Evolutionary conservation across 257 asterid genomes (phyloP).

Genomic region (Plantago ovata): DNA sequence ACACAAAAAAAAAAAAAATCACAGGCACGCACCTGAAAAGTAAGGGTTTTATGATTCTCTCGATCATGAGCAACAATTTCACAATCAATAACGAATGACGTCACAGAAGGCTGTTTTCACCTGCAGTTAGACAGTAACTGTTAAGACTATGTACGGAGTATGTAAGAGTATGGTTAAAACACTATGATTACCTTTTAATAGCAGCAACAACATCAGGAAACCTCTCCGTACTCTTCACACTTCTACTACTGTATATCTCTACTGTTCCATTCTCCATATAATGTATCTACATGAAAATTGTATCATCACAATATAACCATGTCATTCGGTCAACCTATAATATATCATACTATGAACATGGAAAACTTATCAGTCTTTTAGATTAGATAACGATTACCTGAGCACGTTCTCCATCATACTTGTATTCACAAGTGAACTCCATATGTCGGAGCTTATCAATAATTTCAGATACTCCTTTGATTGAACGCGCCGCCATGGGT

Average conservation of each 20-base stretch:
- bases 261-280: constrained; percentile 76
- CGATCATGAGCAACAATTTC: too few relatives aligned
- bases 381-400: constrained; percentile 48
- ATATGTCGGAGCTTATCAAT: constrained; percentile 80
- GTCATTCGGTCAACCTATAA: constrained; percentile 8
- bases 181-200: constrained; percentile 62
- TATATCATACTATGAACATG: too few relatives aligned
- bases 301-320: constrained; percentile 4
- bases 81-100: constrained; percentile 91
- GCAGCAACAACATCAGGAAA: constrained; percentile 75
- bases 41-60: constrained; percentile 77
- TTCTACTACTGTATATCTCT: constrained; percentile 93
- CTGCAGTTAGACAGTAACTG: constrained; percentile 40
- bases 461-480: constrained; percentile 69
- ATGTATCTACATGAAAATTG: constrained; percentile 57
- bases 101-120: constrained; percentile 59
- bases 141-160: constrained; percentile 12
- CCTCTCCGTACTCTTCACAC: constrained; percentile 85
- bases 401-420: too few relatives aligned
- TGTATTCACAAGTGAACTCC: constrained; percentile 95
- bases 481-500: constrained; percentile 95
- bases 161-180: too few relatives aligned
- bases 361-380: too few relatives aligned
- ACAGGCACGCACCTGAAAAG: constrained; percentile 68
- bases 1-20: too few relatives aligned